These are phyloP conservation scores for Cladorrhinum samala DNA, from an alignment of 495 filamentous ascomycete genomes.

Conservation along the genomic window DNA sequence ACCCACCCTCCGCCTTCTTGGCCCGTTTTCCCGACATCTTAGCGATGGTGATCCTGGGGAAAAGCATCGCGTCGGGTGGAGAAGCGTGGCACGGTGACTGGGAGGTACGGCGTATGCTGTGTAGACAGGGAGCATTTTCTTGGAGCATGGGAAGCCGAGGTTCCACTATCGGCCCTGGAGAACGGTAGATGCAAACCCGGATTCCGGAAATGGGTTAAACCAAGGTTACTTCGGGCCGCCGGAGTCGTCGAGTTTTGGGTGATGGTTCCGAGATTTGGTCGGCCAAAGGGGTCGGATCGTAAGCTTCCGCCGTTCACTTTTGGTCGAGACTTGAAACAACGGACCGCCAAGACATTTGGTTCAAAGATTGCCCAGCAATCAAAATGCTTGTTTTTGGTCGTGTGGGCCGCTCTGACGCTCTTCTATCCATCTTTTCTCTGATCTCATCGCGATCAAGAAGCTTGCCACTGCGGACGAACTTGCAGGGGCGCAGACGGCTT, in stretches of 20 bases:
- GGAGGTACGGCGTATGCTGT: background rate
- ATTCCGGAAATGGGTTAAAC: slow-evolving; percentile 17
- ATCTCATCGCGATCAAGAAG: no score
- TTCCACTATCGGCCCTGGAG: slow-evolving; percentile 11
- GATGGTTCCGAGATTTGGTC: background rate
- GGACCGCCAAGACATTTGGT: background rate
- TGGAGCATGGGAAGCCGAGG: slow-evolving; percentile 11
- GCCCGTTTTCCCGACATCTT: background rate
- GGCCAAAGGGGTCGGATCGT: slow-evolving; percentile 8
- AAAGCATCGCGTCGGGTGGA: slow-evolving; percentile 1
- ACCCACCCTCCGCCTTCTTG: background rate
- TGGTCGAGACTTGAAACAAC: slow-evolving; percentile 3
- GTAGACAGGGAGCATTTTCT: background rate
- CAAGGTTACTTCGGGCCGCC: slow-evolving; percentile 9
- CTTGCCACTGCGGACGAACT: no score
- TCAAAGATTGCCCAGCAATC: slow-evolving; percentile 1
- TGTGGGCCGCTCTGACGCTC: background rate
- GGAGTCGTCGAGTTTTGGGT: background rate
- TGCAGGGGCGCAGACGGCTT: no score
- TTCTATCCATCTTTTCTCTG: no score
- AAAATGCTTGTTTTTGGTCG: background rate
- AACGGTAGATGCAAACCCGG: slow-evolving; percentile 15
- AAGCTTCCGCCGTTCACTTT: slow-evolving; percentile 12
- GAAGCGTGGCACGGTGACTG: slow-evolving; percentile 4
- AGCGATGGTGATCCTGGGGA: slow-evolving; percentile 8